These are phyloP conservation scores for Crassisporium funariophilum DNA, from an alignment of 768 basidiomycete species.

Conservation along the genomic window DNA sequence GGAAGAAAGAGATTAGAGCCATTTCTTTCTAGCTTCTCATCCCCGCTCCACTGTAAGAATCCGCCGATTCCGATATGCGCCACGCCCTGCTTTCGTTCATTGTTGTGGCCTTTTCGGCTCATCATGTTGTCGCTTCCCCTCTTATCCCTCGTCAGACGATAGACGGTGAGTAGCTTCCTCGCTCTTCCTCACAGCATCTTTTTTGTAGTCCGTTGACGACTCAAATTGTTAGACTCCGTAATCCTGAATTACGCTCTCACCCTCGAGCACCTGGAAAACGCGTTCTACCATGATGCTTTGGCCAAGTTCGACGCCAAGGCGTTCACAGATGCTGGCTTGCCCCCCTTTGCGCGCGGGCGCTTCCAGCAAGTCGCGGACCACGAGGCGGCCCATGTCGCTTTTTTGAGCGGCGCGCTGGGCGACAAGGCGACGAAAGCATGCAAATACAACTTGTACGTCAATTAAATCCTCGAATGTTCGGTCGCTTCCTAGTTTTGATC, in stretches of 20 bases:
- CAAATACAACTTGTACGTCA: constrained; percentile 56
- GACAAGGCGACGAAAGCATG: constrained; percentile 54
- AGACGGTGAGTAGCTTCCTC: constrained; percentile 10
- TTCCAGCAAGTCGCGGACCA: constrained; percentile 53
- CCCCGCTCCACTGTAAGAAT: too few species aligned
- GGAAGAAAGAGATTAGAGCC: too few species aligned
- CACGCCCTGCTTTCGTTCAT: constrained; percentile 8
- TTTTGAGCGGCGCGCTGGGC: constrained; percentile 41
- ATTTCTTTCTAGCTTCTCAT: too few species aligned
- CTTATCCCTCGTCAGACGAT: constrained; percentile 4
- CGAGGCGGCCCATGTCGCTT: constrained; percentile 53
- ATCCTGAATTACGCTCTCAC: constrained; percentile 50
- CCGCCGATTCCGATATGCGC: constrained; percentile 6
- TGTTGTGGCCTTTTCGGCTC: constrained; percentile 4
- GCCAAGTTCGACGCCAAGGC: constrained; percentile 44
- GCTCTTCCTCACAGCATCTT: not conserved
- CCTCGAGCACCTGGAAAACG: constrained; percentile 50
- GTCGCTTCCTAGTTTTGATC: not conserved
- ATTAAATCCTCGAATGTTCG: not conserved
- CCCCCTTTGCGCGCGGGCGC: constrained; percentile 45
- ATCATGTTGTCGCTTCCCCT: constrained; percentile 4
- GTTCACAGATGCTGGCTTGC: constrained; percentile 50
- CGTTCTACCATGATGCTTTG: constrained; percentile 46
- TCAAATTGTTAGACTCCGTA: constrained; percentile 9
- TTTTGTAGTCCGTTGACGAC: not conserved